Conservation (phyloP, 2,329 filamentous ascomycete species). For the Rhynchosporium secalis region DNA sequence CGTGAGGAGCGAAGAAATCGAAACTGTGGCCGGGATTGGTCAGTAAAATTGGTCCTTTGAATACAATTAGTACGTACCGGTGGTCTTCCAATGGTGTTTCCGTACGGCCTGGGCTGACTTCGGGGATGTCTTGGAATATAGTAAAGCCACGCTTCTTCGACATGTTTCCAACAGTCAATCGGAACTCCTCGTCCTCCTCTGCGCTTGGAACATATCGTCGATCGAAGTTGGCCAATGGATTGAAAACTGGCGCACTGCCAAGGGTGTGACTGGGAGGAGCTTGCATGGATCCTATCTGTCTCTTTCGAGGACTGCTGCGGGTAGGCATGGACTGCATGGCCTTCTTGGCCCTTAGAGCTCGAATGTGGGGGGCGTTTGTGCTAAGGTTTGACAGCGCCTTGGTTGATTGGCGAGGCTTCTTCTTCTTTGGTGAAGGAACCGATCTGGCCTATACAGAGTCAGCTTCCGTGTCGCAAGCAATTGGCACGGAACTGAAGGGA, state of each 20-base stretch:
- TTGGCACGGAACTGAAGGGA: background rate
- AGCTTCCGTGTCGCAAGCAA: slow-evolving; percentile 11
- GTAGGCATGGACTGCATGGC: slow-evolving; percentile 11
- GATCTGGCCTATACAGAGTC: slow-evolving; percentile 21
- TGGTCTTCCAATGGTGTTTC: slow-evolving; percentile 40
- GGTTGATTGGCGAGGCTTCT: slow-evolving; percentile 31
- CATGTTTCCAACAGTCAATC: slow-evolving; percentile 34
- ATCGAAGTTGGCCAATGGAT: slow-evolving; percentile 28
- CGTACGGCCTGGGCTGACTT: slow-evolving; percentile 37
- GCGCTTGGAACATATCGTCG: slow-evolving; percentile 29
- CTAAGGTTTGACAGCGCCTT: slow-evolving; percentile 28
- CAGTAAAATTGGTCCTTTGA: slow-evolving; percentile 1
- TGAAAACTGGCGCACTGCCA: slow-evolving; percentile 27
- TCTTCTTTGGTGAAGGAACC: slow-evolving; percentile 36
- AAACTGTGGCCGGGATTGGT: slow-evolving; percentile 25
- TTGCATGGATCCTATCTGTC: slow-evolving; percentile 14
- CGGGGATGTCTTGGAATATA: slow-evolving; percentile 37
- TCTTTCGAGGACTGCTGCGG: slow-evolving; percentile 27
- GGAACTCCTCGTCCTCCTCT: slow-evolving; percentile 40
- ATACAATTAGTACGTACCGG: slow-evolving; percentile 23
- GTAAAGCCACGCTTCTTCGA: slow-evolving; percentile 35
- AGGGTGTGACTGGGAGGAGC: slow-evolving; percentile 20
- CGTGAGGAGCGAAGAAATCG: slow-evolving; percentile 31
- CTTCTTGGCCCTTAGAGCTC: slow-evolving; percentile 26
- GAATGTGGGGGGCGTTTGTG: slow-evolving; percentile 33